These are phyloP conservation scores for Fraxinus albicans DNA, from an alignment of 305 asterid species.

Conservation along the genomic window DNA sequence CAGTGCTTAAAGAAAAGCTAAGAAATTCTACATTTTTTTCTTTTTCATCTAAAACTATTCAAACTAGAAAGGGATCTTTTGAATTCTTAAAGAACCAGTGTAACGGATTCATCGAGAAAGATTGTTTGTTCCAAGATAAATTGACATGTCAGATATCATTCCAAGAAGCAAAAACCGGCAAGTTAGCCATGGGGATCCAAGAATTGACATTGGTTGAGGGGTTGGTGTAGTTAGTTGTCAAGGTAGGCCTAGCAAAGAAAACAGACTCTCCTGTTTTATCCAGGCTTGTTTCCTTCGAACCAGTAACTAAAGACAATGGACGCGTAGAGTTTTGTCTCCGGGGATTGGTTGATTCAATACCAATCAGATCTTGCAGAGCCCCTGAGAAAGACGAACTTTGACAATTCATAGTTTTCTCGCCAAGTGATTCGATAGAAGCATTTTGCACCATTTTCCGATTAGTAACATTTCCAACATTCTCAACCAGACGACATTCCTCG, in stretches of 20 bases:
- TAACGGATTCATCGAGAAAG: neutral
- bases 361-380: slow-evolving; percentile 39
- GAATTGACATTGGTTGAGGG: slow-evolving; percentile 27
- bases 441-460: no score
- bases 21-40: neutral
- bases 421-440: neutral
- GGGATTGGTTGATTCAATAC: slow-evolving; percentile 8
- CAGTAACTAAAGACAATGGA: slow-evolving; percentile 57
- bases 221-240: slow-evolving; percentile 7
- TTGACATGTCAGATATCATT: slow-evolving; percentile 31
- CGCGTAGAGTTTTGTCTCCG: slow-evolving; percentile 47
- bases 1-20: neutral
- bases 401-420: slow-evolving; percentile 23
- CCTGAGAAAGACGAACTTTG: slow-evolving; percentile 12
- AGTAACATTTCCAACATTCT: neutral
- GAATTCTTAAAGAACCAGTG: neutral
- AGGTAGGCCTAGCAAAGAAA: no score
- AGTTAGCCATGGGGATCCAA: slow-evolving; percentile 56
- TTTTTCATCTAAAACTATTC: neutral
- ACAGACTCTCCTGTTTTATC: slow-evolving; percentile 34
- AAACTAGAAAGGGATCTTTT: slow-evolving; percentile 14
- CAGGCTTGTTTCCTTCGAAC: slow-evolving; percentile 69
- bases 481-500: slow-evolving; percentile 5
- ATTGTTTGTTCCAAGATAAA: neutral
- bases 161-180: slow-evolving; percentile 74